Evolutionary conservation across 1,284 basidiomycete genomes (phyloP), one percentile per base, ranked within the genome.

Genomic region (Hemileia vastatrix): DNA sequence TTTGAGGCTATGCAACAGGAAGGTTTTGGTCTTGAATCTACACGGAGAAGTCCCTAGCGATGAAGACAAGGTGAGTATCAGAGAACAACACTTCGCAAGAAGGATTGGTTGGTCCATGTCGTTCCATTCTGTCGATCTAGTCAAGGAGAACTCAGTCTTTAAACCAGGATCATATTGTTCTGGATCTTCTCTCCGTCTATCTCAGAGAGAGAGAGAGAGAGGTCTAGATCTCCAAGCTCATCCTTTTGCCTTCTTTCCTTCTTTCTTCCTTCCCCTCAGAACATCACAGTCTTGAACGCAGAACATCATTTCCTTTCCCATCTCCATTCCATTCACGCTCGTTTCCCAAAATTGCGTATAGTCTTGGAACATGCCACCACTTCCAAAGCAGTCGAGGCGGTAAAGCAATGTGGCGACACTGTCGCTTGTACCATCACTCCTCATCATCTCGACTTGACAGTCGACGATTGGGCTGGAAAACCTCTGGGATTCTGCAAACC

Each of bases 311-410:
- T 99, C 78, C 81, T 98, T 31, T 85, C 87, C 2, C 93, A 98
- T 77, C 82, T 99, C 15, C 81, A 82, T 71, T 84, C 86, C 70
- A 81, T 98, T 51, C 91, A 97, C 70, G 77, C 79, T 58, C 81
- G 82, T 24, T 99, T 98, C 77, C 95, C 95, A n/a, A 81, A 80
- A 47, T 83, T 99, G 59, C 86, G 90, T 61, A 97, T 99, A 71
- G 95, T 99, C 3, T 84, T 99, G 45, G 95, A 99, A 77, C 95
- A 99, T 73, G 95, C 95, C 18, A 99, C 95, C 0, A 96, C 93
- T 1, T 83, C 88, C 45, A 90, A 90, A 43, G 93, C 95, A 0
- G 85, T 99, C n/a, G 90, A 93, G 70, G 84, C 85, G 21, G 78
- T 96, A 70, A 86, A 87, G 74, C 80, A 82, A 48, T 85, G 92